These are phyloP conservation scores for Kwoniella bestiolae DNA, from an alignment of 768 basidiomycete species.

Conservation along the genomic window DNA sequence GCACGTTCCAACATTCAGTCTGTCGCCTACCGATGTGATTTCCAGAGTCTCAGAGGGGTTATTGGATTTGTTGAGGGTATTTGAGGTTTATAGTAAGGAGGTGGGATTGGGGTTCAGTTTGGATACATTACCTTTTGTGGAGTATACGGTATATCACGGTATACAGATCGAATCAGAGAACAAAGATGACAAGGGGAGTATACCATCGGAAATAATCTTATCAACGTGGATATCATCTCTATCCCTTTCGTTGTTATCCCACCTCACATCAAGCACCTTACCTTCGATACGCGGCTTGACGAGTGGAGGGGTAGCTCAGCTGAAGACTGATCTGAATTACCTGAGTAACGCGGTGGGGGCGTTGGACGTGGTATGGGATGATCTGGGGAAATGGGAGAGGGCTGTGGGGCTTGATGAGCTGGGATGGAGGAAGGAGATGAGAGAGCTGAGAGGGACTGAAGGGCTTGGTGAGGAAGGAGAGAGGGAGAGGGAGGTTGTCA, in stretches of 20 bases:
- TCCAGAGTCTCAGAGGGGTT: constrained; percentile 92
- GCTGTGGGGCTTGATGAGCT: constrained; percentile 64
- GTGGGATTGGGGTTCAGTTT: constrained; percentile 78
- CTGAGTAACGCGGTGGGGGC: constrained; percentile 87
- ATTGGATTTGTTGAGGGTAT: constrained; percentile 86
- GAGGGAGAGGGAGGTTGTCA: constrained; percentile 18
- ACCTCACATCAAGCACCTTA: constrained; percentile 72
- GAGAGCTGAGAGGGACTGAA: constrained; percentile 13
- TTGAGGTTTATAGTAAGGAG: constrained; percentile 92
- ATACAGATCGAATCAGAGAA: not conserved
- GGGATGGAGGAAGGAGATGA: constrained; percentile 41
- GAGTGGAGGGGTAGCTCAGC: constrained; percentile 73
- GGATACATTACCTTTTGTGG: constrained; percentile 75
- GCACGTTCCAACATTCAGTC: constrained; percentile 85
- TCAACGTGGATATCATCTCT: constrained; percentile 91
- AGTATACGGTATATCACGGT: constrained; percentile 44
- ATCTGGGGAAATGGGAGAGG: constrained; percentile 78
- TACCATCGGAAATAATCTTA: constrained; percentile 71
- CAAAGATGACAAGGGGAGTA: constrained; percentile 7
- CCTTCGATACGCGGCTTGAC: constrained; percentile 72
- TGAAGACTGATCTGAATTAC: constrained; percentile 85
- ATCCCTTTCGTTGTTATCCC: constrained; percentile 74
- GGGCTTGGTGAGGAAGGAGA: constrained; percentile 10
- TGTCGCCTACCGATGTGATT: constrained; percentile 85
- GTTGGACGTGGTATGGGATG: constrained; percentile 82